A percentile compares a stretch with the other conserved stretches of the same genome.
Conservation (phyloP, 176 grass and related monocot genomes). For the Bonia amplexicaulis region DNA sequence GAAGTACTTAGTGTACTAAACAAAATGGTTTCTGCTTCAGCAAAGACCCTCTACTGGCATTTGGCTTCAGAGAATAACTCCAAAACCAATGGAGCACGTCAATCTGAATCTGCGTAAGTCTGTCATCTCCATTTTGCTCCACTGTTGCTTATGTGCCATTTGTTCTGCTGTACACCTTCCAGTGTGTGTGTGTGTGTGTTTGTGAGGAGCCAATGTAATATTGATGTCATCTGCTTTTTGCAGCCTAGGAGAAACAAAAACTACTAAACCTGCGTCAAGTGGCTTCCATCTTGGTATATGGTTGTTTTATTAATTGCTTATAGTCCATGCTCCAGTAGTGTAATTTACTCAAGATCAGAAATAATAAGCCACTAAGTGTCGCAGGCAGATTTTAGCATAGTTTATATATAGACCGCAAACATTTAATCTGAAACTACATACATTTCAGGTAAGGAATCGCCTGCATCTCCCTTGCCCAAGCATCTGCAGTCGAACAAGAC, state of each 20-base stretch:
- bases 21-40: slow-evolving; percentile 29
- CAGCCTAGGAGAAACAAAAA: slow-evolving; percentile 62
- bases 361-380: not conserved
- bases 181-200: not conserved
- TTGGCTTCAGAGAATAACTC: slow-evolving; percentile 75
- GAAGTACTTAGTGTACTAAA: slow-evolving; percentile 12
- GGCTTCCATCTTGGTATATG: slow-evolving; percentile 57
- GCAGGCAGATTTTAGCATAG: not conserved
- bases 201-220: not conserved
- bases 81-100: slow-evolving; percentile 39
- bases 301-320: slow-evolving; percentile 22
- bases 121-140: slow-evolving; percentile 1
- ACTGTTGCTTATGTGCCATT: not conserved
- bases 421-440: slow-evolving; percentile 13
- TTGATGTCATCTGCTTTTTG: slow-evolving; percentile 24
- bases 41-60: slow-evolving; percentile 92
- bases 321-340: not conserved
- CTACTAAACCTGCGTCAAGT: slow-evolving; percentile 50
- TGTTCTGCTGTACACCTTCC: slow-evolving; percentile 1
- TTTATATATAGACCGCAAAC: not conserved
- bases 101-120: slow-evolving; percentile 44
- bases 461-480: slow-evolving; percentile 32
- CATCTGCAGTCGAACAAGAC: slow-evolving; percentile 30
- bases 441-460: slow-evolving; percentile 53
- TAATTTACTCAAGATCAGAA: not conserved